These are phyloP conservation scores for Flaveria floridana DNA, from an alignment of 140 eudicot genomes.

Conservation along the genomic window DNA sequence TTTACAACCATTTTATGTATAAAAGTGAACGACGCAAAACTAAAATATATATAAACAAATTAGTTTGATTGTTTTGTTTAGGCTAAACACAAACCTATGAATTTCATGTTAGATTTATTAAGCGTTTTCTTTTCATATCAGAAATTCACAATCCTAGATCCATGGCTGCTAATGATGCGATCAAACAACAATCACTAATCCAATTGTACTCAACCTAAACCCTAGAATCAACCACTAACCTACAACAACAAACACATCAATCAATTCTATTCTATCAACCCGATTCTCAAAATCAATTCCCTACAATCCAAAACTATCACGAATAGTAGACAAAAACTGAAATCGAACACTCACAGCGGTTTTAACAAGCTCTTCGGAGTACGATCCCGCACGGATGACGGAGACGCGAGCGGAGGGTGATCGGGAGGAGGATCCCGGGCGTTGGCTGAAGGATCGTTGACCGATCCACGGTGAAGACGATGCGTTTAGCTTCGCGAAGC, in stretches of 20 bases:
- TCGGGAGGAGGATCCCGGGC: conserved; percentile 50
- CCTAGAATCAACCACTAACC: conserved; percentile 14
- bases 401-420: conserved; percentile 54
- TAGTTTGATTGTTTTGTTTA: too few species aligned
- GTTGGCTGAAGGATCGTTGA: conserved; percentile 57
- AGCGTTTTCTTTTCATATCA: too few species aligned
- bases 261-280: neutral
- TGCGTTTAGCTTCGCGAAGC: conserved; percentile 61
- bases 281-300: neutral
- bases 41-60: too few species aligned
- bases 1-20: too few species aligned
- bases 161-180: neutral
- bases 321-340: neutral
- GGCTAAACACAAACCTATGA: neutral
- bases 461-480: conserved; percentile 70
- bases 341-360: conserved; percentile 56
- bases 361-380: conserved; percentile 81
- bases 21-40: too few species aligned
- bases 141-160: too few species aligned
- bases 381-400: conserved; percentile 65
- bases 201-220: conserved; percentile 14
- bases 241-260: neutral
- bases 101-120: neutral
- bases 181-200: neutral
- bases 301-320: neutral